Evolutionary conservation across 148 eudicot genomes (phyloP), one percentile per base, ranked within the genome.

Genomic region (Selenicereus undatus): DNA sequence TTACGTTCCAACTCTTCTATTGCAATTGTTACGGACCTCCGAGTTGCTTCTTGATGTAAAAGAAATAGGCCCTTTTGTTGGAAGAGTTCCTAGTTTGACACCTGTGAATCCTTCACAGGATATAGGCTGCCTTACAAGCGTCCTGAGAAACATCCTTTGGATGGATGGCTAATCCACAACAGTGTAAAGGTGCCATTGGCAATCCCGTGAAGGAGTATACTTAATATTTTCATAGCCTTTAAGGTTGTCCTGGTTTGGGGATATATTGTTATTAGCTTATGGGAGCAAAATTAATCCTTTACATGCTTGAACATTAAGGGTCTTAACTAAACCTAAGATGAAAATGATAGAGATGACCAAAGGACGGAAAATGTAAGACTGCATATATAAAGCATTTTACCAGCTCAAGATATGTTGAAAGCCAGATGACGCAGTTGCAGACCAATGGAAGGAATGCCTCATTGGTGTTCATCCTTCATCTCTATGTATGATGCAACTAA

Each of bases 401-500:
- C 97, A 93, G 82, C 87, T 95, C 98, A 82, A 95, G 97, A 83
- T 95, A 95, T 65, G 86, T 92, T 10, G 98, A 95, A 51, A 95
- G 90, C 98, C 89, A 95, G 81, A 81, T 95, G 97, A 54, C 98
- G 98, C 77, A 95, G 83, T 73, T 36, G 86, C 81, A 21, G 94
- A 93, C 97, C 97, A 95, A 84, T 93, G 89, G 74, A 95, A 95
- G 29, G 99, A 95, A 84, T 95, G 98, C 82, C 99, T 87, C 94
- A 93, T 92, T 29, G 99, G 99, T 60, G 93, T 89, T 78, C 98
- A 82, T 56, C 99, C 99, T 89, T 95, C 99, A 79, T 93, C 99
- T 84, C 99, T 89, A 83, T 95, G 99, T 78, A 95, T 95, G 79
- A 95, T 95, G 86, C 99, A 95, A 80, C 97, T 95, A 78, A 93